A percentile compares a stretch with the other conserved stretches of the same genome.
These are phyloP conservation scores for Globisporangium spiculum DNA, from an alignment of 352 stramenopile genomes.

Conservation along the genomic window DNA sequence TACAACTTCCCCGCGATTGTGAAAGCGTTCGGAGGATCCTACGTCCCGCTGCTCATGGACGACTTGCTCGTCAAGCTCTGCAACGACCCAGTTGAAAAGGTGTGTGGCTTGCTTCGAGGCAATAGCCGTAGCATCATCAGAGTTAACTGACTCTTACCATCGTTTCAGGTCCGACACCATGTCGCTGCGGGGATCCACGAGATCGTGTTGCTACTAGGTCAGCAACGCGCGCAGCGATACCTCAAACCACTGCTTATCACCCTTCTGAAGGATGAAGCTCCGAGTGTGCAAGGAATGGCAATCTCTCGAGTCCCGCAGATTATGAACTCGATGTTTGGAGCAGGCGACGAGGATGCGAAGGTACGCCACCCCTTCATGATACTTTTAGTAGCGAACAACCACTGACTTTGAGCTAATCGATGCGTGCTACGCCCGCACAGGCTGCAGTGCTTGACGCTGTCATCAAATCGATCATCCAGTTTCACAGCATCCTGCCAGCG, in stretches of 20 bases:
- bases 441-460: constrained; percentile 43
- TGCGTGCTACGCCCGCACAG: constrained; percentile 17
- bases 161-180: constrained; percentile 51
- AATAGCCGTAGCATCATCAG: background rate
- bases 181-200: constrained; percentile 74
- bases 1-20: constrained; percentile 82
- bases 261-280: constrained; percentile 65
- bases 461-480: constrained; percentile 70
- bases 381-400: background rate
- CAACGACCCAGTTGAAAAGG: constrained; percentile 47
- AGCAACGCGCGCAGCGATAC: constrained; percentile 58
- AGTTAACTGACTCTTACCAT: background rate
- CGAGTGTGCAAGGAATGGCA: constrained; percentile 57
- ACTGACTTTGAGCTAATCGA: background rate
- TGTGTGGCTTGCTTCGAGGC: constrained; percentile 13
- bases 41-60: constrained; percentile 64
- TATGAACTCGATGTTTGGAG: constrained; percentile 45
- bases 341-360: constrained; percentile 67
- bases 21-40: constrained; percentile 59
- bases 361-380: constrained; percentile 21
- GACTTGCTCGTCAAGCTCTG: constrained; percentile 62
- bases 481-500: constrained; percentile 60
- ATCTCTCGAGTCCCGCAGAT: constrained; percentile 53
- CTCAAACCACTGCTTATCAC: constrained; percentile 53
- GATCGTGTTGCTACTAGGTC: constrained; percentile 57